Evolutionary conservation across 2,329 filamentous ascomycete genomes (phyloP), one percentile per base, ranked within the genome.

Genomic region (Penicillium sp.): DNA sequence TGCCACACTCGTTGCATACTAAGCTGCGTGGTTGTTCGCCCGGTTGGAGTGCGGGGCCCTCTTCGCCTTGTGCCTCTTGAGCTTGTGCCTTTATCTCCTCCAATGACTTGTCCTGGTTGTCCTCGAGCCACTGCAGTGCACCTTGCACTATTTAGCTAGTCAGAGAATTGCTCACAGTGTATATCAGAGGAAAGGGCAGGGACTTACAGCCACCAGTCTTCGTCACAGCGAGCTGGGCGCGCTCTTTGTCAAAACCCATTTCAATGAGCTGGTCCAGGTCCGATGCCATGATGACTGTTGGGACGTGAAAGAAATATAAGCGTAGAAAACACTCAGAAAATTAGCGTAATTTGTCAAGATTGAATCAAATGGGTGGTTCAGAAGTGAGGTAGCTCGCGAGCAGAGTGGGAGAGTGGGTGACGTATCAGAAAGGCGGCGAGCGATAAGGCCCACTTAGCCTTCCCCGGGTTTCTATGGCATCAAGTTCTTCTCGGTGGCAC

Each of bases 1-100:
- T 97, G 69, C 89, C 88, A 70, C 94, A 99, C 54, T 97, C 93
- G 61, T 96, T 94, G 82, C 94, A 99, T 48, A 95, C 82, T 52
- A 97, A 84, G 46, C 91, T 96, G 67, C 86, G 84, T 53, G 91
- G 89, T 53, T 84, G 79, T 66, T 87, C 85, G 56, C 88, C 90
- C 2, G 84, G 83, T 65, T 89, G 80, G 3, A 92, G 78, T n/a
- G 84, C 82, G 6, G 86, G 82, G 12, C 84, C 82, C 64, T 88
- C 79, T 34, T 81, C 79, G 45, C 78, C 76, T 60, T 78, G 80
- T 9, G 83, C 80, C 3, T 78, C 75, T 4, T 50, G n/a, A 6
- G 81, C 75, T 29, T 79, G 80, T 6, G 73, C 77, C 60, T 89
- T 82, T 58, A 97, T 86, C 55, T 96, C 87, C 37, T 97, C 91